These are phyloP conservation scores for Epichloe uncinata DNA, from an alignment of 2,329 filamentous ascomycete genomes.

Conservation along the genomic window DNA sequence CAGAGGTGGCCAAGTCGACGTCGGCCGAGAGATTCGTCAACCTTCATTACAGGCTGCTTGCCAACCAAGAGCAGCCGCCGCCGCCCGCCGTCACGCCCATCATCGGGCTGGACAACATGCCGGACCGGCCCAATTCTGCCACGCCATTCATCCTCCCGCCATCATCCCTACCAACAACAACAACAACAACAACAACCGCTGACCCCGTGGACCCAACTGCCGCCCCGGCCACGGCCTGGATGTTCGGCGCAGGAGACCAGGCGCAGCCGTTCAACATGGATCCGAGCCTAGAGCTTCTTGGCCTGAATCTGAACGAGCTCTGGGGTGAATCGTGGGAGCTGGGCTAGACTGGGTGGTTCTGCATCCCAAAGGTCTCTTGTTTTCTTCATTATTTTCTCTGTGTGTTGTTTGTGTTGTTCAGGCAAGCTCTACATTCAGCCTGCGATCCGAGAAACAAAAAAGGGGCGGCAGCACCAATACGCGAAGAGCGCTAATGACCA, in stretches of 20 bases:
- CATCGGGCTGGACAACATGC: conserved; percentile 17
- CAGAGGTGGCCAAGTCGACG: conserved; percentile 43
- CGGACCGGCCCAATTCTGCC: conserved; percentile 28
- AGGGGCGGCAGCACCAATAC: neutral
- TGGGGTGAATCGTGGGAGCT: conserved; percentile 39
- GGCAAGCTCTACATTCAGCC: too few relatives aligned
- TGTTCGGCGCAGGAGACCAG: conserved; percentile 18
- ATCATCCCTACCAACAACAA: conserved; percentile 12
- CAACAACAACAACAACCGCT: conserved; percentile 9
- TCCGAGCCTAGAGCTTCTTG: conserved; percentile 39
- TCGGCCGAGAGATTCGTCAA: conserved; percentile 46
- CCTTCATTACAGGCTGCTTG: conserved; percentile 42
- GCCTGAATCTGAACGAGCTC: conserved; percentile 40
- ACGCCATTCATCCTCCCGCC: conserved; percentile 28
- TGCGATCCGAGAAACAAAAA: too few relatives aligned
- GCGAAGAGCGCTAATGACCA: too few relatives aligned
- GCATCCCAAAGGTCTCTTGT: neutral
- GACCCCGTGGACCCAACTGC: conserved; percentile 21
- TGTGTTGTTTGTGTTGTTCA: too few relatives aligned
- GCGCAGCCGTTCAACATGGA: conserved; percentile 35
- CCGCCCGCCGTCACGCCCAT: conserved; percentile 8
- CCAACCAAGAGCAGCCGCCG: conserved; percentile 35
- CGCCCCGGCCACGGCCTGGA: conserved; percentile 21
- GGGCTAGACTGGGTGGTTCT: conserved; percentile 13
- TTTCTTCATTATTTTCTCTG: neutral